Evolutionary conservation across 768 basidiomycete genomes (phyloP).

Genomic region (Lactifluus subvellereus): DNA sequence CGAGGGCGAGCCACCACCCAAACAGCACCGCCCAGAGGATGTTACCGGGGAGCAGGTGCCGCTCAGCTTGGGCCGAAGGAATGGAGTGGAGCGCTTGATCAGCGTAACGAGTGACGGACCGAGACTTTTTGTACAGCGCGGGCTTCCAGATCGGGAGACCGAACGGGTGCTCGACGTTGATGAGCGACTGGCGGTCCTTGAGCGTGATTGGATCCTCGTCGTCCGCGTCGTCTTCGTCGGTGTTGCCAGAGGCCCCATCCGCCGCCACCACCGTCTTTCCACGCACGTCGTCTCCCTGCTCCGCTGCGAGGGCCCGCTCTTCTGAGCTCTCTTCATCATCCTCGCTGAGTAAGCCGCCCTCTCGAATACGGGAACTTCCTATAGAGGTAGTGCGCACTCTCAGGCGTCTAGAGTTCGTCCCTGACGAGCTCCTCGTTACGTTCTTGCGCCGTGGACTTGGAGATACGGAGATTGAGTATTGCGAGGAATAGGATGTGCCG

Average conservation of each 20-base stretch:
- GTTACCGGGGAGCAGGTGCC: slow-evolving; percentile 91
- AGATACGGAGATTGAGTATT: slow-evolving; percentile 37
- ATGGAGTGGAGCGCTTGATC: slow-evolving; percentile 90
- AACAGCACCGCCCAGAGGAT: slow-evolving; percentile 86
- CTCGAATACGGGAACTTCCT: slow-evolving; percentile 53
- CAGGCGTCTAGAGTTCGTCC: slow-evolving; percentile 38
- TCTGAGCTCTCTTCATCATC: slow-evolving; percentile 31
- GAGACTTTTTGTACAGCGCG: slow-evolving; percentile 94
- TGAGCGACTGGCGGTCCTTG: slow-evolving; percentile 93
- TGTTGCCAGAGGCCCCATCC: slow-evolving; percentile 35
- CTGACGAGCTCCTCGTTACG: slow-evolving; percentile 47
- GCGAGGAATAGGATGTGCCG: slow-evolving; percentile 61
- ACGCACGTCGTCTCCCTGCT: slow-evolving; percentile 35
- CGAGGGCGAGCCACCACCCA: slow-evolving; percentile 87
- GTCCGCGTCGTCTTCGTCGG: slow-evolving; percentile 38
- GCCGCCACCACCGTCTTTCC: slow-evolving; percentile 33
- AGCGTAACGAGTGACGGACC: slow-evolving; percentile 93
- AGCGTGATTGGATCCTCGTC: slow-evolving; percentile 89
- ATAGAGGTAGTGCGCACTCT: slow-evolving; percentile 54
- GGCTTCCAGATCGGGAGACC: slow-evolving; percentile 99
- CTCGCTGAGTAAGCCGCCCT: slow-evolving; percentile 25
- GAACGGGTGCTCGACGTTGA: slow-evolving; percentile 98
- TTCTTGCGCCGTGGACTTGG: slow-evolving; percentile 42
- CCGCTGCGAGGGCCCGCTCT: slow-evolving; percentile 33
- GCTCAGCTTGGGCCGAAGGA: slow-evolving; percentile 89